phyloP scores from a whole-genome alignment of 2,329 filamentous ascomycete genomes.

The Colletotrichum sidae region DNA sequence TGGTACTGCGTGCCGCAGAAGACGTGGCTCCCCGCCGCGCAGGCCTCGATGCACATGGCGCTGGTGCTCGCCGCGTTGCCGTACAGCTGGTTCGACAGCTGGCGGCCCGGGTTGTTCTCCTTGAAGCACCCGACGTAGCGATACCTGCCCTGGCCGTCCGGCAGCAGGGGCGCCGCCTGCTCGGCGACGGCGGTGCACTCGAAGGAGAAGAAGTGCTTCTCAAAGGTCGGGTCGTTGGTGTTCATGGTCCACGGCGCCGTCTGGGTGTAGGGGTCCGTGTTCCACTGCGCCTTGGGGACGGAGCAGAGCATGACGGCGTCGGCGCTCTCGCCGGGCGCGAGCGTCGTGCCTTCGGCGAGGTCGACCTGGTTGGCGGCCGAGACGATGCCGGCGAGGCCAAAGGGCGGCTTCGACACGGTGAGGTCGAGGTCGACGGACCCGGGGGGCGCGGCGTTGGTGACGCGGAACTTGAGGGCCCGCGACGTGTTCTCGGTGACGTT shows the following conservation, averaged over 20 bases:
- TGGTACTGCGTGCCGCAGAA: slow-evolving; percentile 64
- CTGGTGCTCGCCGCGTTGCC: slow-evolving; percentile 55
- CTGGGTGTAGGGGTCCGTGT: slow-evolving; percentile 61
- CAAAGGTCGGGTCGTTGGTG: slow-evolving; percentile 63
- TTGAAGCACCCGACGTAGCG: slow-evolving; percentile 66
- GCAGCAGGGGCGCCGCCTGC: slow-evolving; percentile 61
- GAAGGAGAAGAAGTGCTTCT: slow-evolving; percentile 65
- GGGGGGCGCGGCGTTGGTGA: slow-evolving; percentile 62
- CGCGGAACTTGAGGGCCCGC: slow-evolving; percentile 59
- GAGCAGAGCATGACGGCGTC: slow-evolving; percentile 66
- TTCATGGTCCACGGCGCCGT: slow-evolving; percentile 67
- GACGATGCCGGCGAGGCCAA: slow-evolving; percentile 65
- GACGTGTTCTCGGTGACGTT: slow-evolving; percentile 65
- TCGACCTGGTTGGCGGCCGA: slow-evolving; percentile 66
- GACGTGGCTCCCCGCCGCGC: slow-evolving; percentile 47
- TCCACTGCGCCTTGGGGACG: slow-evolving; percentile 68
- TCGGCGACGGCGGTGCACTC: slow-evolving; percentile 62
- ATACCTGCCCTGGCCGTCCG: slow-evolving; percentile 59
- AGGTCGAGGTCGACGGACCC: slow-evolving; percentile 62
- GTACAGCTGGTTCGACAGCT: slow-evolving; percentile 58
- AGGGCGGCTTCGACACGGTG: slow-evolving; percentile 72
- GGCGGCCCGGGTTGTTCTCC: slow-evolving; percentile 66
- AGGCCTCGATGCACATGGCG: slow-evolving; percentile 58
- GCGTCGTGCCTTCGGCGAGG: slow-evolving; percentile 65
- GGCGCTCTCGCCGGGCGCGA: slow-evolving; percentile 61